phyloP scores from a whole-genome alignment of 2,329 filamentous ascomycete species.

The Zymoseptoria brevis region DNA sequence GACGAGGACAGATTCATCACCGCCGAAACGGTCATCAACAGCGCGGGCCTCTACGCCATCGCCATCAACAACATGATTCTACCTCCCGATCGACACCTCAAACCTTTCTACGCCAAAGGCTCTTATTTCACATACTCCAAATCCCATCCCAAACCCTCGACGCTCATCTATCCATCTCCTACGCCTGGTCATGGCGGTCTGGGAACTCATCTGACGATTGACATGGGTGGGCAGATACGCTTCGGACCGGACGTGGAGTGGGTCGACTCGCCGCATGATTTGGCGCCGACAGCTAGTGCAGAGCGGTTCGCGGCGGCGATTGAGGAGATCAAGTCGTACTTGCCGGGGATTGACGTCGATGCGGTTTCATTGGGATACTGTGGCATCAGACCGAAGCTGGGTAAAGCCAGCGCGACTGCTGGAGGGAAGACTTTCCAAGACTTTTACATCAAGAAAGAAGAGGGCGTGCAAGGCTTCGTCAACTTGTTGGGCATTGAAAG shows the following conservation, averaged over 20 bases:
- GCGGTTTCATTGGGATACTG: slow-evolving; percentile 76
- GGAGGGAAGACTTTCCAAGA: slow-evolving; percentile 64
- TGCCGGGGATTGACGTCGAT: slow-evolving; percentile 62
- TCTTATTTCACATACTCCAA: slow-evolving; percentile 83
- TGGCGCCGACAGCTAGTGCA: slow-evolving; percentile 53
- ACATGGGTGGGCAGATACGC: slow-evolving; percentile 72
- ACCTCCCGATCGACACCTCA: slow-evolving; percentile 46
- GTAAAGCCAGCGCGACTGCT: slow-evolving; percentile 52
- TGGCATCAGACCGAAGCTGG: slow-evolving; percentile 83
- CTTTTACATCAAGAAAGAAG: slow-evolving; percentile 71
- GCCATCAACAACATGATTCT: slow-evolving; percentile 75
- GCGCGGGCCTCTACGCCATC: slow-evolving; percentile 72
- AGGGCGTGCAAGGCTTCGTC: slow-evolving; percentile 73
- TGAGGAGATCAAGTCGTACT: slow-evolving; percentile 66
- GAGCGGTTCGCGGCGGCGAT: slow-evolving; percentile 59
- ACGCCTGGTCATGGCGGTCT: slow-evolving; percentile 73
- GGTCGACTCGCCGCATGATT: slow-evolving; percentile 63
- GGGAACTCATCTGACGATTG: slow-evolving; percentile 88
- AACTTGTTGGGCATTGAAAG: slow-evolving; percentile 91
- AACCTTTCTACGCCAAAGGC: slow-evolving; percentile 80
- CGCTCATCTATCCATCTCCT: slow-evolving; percentile 81
- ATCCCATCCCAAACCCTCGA: slow-evolving; percentile 56
- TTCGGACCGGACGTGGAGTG: slow-evolving; percentile 96
- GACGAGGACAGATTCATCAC: slow-evolving; percentile 50
- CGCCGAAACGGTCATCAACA: slow-evolving; percentile 71